Evolutionary conservation across 306 rosid genomes (phyloP), one percentile per base, ranked within the genome.

Genomic region (Quercus variabilis): DNA sequence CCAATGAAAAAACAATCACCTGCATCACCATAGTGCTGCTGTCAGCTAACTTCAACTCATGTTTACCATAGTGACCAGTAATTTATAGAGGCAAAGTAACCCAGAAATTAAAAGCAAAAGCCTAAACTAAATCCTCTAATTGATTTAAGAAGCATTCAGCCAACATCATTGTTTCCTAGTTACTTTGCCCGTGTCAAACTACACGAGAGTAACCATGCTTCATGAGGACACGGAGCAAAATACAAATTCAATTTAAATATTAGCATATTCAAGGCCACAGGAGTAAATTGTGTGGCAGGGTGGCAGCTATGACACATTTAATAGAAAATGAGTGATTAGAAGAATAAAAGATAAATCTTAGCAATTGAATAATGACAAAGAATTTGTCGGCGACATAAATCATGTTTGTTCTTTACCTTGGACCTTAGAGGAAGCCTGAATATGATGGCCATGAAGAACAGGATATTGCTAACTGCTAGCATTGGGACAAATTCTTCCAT

Each of bases 381-480:
- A 54, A 56, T 33, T 64, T 64, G 23, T 31, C 6, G 59, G 69
- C n/a, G 63, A 71, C 64, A 71, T 41, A 76, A 46, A 19, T 1
- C 15, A 75, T 55, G 26, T 18, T 76, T 12, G 4, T 51, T 80
- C 46, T 76, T 81, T 88, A 90, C 91, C 86, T 83, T 74, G 74
- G 77, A 82, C 79, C 68, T 70, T 33, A 1, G 9, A 7, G 72
- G 72, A 35, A 68, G 52, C 72, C 21, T 33, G 72, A 14, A 68
- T 10, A 26, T 30, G 18, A 64, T 58, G 76, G 79, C 41, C 75
- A 73, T 5, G 43, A 43, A 73, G 77, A 65, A 52, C 31, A 49
- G 41, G 60, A 55, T 79, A 75, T 72, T 68, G 82, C 71, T 74
- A 56, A 54, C 73, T 73, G 31, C 19, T 46, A 77, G 73, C n/a